phyloP scores from a whole-genome alignment of 768 basidiomycete species.

The Amanita rimosa region DNA sequence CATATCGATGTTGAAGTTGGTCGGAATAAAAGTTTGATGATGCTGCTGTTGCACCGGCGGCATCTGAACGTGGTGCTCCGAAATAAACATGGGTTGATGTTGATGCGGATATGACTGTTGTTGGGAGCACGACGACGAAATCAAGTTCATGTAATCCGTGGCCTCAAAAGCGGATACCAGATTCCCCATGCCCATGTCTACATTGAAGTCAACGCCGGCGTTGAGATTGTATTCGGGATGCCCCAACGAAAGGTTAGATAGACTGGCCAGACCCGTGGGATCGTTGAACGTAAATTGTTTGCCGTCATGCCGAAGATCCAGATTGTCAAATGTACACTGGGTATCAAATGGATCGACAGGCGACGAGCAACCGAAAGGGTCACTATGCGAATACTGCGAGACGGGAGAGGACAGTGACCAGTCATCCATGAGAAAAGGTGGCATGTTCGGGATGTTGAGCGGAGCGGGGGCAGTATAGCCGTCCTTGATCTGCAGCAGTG shows the following conservation, averaged over 20 bases:
- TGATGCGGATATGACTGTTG: background rate
- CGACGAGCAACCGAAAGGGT: background rate
- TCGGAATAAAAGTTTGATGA: background rate
- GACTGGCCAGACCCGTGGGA: background rate
- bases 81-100: background rate
- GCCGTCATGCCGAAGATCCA: background rate
- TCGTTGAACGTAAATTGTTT: background rate
- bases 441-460: background rate
- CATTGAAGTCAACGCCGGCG: slow-evolving; percentile 1
- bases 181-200: background rate
- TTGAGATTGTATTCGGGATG: background rate
- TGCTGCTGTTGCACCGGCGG: background rate
- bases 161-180: background rate
- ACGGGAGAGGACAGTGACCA: background rate
- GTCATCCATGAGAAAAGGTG: slow-evolving; percentile 1
- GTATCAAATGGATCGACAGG: background rate
- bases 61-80: background rate
- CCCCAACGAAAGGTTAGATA: background rate
- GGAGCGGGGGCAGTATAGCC: background rate
- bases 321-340: slow-evolving; percentile 1
- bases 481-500: background rate
- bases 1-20: background rate
- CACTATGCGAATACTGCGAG: background rate
- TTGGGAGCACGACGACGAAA: background rate
- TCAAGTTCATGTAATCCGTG: background rate